These are phyloP conservation scores for Globisporangium camurandrum DNA, from an alignment of 352 stramenopile genomes.

Conservation along the genomic window DNA sequence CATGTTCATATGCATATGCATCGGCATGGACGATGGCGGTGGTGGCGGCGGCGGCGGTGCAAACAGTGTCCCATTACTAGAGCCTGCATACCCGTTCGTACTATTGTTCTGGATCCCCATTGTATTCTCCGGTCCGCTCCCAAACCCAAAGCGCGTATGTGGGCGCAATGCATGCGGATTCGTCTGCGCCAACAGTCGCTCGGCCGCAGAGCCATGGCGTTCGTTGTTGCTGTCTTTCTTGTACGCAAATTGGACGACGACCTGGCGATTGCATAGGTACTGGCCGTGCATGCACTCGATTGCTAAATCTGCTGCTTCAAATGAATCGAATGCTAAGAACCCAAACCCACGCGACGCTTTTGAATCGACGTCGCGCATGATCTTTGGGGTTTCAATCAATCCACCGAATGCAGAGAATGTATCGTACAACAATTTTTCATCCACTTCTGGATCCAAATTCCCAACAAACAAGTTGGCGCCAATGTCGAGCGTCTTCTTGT, in stretches of 20 bases:
- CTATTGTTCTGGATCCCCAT: background rate
- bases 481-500: slow-evolving; percentile 96
- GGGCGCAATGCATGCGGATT: slow-evolving; percentile 80
- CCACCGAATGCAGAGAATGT: slow-evolving; percentile 98
- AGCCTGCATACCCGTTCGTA: background rate
- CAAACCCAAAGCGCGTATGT: slow-evolving; percentile 70
- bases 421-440: slow-evolving; percentile 99
- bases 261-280: slow-evolving; percentile 96
- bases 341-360: slow-evolving; percentile 93
- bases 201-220: slow-evolving; percentile 87
- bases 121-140: too few species aligned
- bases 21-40: background rate
- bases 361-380: slow-evolving; percentile 92
- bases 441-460: slow-evolving; percentile 94
- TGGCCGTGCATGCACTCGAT: slow-evolving; percentile 99
- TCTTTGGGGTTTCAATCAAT: slow-evolving; percentile 94
- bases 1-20: background rate
- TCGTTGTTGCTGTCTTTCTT: slow-evolving; percentile 96
- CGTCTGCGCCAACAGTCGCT: slow-evolving; percentile 76
- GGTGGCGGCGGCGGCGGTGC: background rate
- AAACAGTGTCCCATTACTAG: too few species aligned
- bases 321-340: slow-evolving; percentile 97
- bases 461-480: slow-evolving; percentile 99
- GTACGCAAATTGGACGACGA: slow-evolving; percentile 98
- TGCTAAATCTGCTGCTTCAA: slow-evolving; percentile 95